These are phyloP conservation scores for Solanum ahanhuiri DNA, from an alignment of 257 asterid genomes.

Conservation along the genomic window DNA sequence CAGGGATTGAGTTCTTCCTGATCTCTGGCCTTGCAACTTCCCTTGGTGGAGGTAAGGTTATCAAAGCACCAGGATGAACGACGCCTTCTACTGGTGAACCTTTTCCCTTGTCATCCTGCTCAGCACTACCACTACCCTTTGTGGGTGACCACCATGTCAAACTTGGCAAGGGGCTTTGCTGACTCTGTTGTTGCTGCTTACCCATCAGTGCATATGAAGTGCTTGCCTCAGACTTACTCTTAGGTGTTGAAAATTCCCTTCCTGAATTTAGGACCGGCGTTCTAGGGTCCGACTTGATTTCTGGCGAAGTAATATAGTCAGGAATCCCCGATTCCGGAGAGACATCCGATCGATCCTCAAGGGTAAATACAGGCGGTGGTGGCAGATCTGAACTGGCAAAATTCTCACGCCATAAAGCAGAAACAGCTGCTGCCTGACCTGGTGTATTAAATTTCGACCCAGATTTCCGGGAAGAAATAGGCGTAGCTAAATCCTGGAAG, in stretches of 20 bases:
- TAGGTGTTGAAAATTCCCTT: constrained; percentile 57
- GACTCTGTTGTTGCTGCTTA: constrained; percentile 42
- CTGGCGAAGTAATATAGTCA: constrained; percentile 69
- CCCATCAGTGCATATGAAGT: constrained; percentile 49
- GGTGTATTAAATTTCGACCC: constrained; percentile 64
- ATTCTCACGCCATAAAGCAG: constrained; percentile 95
- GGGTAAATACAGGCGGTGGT: constrained; percentile 86
- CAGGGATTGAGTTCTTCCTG: constrained; percentile 49
- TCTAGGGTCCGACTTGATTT: constrained; percentile 59
- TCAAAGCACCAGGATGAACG: constrained; percentile 78
- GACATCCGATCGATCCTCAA: constrained; percentile 67
- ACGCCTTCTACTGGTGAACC: constrained; percentile 97
- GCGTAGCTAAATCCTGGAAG: constrained; percentile 84
- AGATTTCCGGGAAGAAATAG: constrained; percentile 61
- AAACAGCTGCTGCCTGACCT: constrained; percentile 94
- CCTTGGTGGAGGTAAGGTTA: constrained; percentile 82
- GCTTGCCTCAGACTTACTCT: constrained; percentile 64
- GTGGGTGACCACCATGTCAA: constrained; percentile 86
- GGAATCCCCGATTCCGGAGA: constrained; percentile 75
- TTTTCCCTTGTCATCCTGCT: constrained; percentile 79
- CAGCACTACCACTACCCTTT: constrained; percentile 56
- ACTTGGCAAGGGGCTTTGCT: constrained; percentile 47
- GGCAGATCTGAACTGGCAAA: constrained; percentile 87
- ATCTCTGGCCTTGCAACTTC: constrained; percentile 96
- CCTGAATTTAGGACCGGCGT: constrained; percentile 40